Percentiles rank a stretch among this genome's conserved stretches.
phyloP scores from a whole-genome alignment of 1,284 basidiomycete genomes.

The Athelia psychrophila region DNA sequence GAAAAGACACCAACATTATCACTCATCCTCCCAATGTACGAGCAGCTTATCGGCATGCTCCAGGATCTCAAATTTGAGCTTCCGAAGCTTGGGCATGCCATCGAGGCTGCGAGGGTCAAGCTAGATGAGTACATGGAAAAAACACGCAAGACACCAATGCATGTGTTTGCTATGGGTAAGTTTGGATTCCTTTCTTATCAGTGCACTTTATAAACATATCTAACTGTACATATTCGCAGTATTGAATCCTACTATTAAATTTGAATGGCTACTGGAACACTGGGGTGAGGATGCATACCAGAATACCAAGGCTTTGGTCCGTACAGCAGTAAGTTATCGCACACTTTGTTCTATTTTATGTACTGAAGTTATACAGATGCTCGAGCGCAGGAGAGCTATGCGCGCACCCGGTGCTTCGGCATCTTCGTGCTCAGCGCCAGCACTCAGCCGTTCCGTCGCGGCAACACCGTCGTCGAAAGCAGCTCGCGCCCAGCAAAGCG shows the following conservation, averaged over 20 bases:
- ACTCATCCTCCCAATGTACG: conserved; percentile 7
- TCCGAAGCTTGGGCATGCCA: conserved; percentile 8
- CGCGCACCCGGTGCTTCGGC: not conserved
- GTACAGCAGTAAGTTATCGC: not conserved
- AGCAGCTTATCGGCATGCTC: not conserved
- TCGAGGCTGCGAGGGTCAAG: conserved; percentile 20
- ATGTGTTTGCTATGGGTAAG: conserved; percentile 32
- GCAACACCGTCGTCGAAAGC: not conserved
- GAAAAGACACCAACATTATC: conserved; percentile 23
- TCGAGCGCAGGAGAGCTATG: not conserved
- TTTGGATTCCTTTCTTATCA: conserved; percentile 3
- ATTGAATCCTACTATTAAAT: conserved; percentile 22
- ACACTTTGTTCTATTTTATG: not conserved
- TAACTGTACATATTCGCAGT: conserved; percentile 13
- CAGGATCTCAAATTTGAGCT: conserved; percentile 1
- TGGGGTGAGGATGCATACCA: conserved; percentile 11
- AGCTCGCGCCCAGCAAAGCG: not conserved
- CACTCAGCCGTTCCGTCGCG: not conserved
- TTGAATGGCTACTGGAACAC: conserved; percentile 16
- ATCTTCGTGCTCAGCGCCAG: not conserved
- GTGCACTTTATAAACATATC: not conserved
- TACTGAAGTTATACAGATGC: conserved; percentile 5
- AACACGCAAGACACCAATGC: conserved; percentile 23
- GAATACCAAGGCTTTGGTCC: conserved; percentile 10
- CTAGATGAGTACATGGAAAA: conserved; percentile 27